Base-by-base conservation (phyloP, 1,139 yeast species). In the Ogataea hybrid region DNA sequence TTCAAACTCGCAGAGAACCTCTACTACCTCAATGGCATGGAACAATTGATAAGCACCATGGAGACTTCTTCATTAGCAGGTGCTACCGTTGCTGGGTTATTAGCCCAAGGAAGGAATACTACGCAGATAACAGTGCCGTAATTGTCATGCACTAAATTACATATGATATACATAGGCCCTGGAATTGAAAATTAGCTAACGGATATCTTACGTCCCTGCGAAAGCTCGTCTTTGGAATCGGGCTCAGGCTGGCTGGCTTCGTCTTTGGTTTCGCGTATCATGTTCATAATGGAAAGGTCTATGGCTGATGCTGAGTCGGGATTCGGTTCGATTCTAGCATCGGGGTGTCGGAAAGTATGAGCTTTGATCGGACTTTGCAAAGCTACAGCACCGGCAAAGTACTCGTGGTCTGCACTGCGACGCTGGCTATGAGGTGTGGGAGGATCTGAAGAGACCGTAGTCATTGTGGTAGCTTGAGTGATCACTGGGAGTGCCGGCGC, bases 31-130 rank as follows among this genome's bases (percentile, higher is more conserved):
- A 69, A 69, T 43, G 58, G 63, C 2, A 69, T 72, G 57, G 77
- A 72, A 47, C 56, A 63, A 4, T 65, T 72, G 35, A 62, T 70
- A 39, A 68, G 74, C 41, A 72, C 77, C 1, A 70, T 73, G 77
- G 77, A 72, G 46, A 71, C 77, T 0, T 59, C 70, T n/a, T 69
- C 74, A 1, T 50, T 72, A 23, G 67, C 72, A 1, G 77, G 76
- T 15, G 71, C 73, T 17, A 67, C 67, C 41, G 71, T 68, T 35
- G 70, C 70, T 7, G 68, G 64, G 0, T 48, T 64, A 27, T 56
- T 67, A 7, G 37, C 44, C 6, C 7, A 8, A 7, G 46, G 43
- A 8, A 16, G 12, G 4, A 42, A 42, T 16, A 42, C 43, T 5
- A 44, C 48, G 3, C 42, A 37, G 25, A 21, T 42, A 21, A n/a